A percentile compares a stretch with the other conserved stretches of the same genome.
phyloP scores from a whole-genome alignment of 441 rosid genomes.

The Melastoma candidum region DNA sequence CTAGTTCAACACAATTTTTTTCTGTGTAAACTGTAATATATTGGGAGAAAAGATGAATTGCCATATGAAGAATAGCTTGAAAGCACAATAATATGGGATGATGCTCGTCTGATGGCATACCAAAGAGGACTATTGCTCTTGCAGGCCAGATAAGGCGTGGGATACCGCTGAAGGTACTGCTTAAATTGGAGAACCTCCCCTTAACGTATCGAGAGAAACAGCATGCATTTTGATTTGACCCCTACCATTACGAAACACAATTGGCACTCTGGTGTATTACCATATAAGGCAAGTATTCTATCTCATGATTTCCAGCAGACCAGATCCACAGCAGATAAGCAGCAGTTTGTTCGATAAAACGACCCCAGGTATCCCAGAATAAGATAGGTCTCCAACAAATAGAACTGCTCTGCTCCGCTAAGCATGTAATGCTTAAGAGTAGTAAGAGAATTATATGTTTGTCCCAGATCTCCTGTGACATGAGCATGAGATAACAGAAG shows the following conservation, averaged over 20 bases:
- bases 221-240: too few species aligned
- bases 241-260: background rate
- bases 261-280: background rate
- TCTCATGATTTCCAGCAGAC: conserved; percentile 14
- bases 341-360: conserved; percentile 9
- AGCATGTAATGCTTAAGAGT: conserved; percentile 8
- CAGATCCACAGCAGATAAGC: conserved; percentile 11
- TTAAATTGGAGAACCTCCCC: conserved; percentile 7
- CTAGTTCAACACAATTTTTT: too few species aligned
- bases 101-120: conserved; percentile 6
- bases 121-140: conserved; percentile 8
- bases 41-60: too few species aligned
- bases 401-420: conserved; percentile 7
- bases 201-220: background rate
- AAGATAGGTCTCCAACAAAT: conserved; percentile 14
- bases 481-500: too few species aligned
- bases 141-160: conserved; percentile 4
- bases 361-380: conserved; percentile 19
- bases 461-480: conserved; percentile 15
- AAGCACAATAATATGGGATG: too few species aligned
- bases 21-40: too few species aligned
- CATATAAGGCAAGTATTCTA: conserved; percentile 10
- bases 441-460: conserved; percentile 8
- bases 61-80: too few species aligned
- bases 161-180: conserved; percentile 1